These are phyloP conservation scores for Suhomyces vadensis DNA, from an alignment of 805 yeast genomes.

Conservation along the genomic window DNA sequence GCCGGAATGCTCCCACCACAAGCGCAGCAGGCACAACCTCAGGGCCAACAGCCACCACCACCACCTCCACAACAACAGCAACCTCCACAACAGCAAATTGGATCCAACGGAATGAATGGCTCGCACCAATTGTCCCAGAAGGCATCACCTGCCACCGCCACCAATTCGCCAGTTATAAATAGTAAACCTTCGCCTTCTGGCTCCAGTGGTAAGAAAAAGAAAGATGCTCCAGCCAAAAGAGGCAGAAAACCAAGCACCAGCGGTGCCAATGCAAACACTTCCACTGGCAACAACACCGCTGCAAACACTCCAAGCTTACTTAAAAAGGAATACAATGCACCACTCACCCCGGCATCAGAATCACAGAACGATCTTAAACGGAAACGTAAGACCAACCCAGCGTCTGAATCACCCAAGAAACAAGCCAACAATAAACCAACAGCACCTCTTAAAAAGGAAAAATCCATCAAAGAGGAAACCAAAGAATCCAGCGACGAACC, in stretches of 20 bases:
- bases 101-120: not conserved
- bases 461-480: slow-evolving; percentile 27
- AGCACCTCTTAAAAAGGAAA: slow-evolving; percentile 21
- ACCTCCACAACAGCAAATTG: slow-evolving; percentile 12
- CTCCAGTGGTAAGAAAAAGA: slow-evolving; percentile 24
- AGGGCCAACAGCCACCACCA: slow-evolving; percentile 16
- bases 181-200: slow-evolving; percentile 37
- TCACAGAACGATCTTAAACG: slow-evolving; percentile 27
- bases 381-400: slow-evolving; percentile 29
- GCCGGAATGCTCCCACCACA: slow-evolving; percentile 28
- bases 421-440: slow-evolving; percentile 15
- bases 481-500: slow-evolving; percentile 20
- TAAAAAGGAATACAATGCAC: slow-evolving; percentile 41
- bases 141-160: slow-evolving; percentile 26
- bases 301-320: slow-evolving; percentile 22
- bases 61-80: slow-evolving; percentile 26
- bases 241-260: slow-evolving; percentile 34
- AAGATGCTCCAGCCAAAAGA: slow-evolving; percentile 32
- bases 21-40: slow-evolving; percentile 17
- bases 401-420: slow-evolving; percentile 39
- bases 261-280: slow-evolving; percentile 16
- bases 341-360: slow-evolving; percentile 45
- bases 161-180: slow-evolving; percentile 33
- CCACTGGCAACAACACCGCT: slow-evolving; percentile 15
- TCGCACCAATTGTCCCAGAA: slow-evolving; percentile 13